Percentiles rank a stretch among this genome's conserved stretches.
phyloP scores from a whole-genome alignment of 768 basidiomycete species.

The Austroboletus festivus region DNA sequence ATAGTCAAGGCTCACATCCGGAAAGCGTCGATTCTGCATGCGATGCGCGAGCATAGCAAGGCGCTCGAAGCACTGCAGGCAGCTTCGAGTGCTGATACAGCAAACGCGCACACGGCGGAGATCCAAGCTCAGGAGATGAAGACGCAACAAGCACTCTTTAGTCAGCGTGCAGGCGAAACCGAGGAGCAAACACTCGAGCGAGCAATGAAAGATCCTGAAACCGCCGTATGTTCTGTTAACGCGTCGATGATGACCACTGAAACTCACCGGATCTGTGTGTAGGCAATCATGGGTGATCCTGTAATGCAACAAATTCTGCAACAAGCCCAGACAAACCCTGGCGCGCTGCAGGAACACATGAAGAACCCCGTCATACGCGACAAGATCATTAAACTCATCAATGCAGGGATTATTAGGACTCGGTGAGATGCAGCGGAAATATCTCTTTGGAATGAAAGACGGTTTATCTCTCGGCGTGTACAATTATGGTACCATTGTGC shows the following conservation, averaged over 20 bases:
- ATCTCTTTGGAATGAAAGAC: constrained; percentile 9
- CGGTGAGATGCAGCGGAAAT: constrained; percentile 40
- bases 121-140: constrained; percentile 80
- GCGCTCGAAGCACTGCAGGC: constrained; percentile 81
- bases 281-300: constrained; percentile 86
- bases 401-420: constrained; percentile 91
- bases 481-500: constrained; percentile 19
- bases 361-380: constrained; percentile 79
- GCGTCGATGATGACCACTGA: not conserved
- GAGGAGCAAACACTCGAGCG: constrained; percentile 91
- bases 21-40: constrained; percentile 78
- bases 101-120: constrained; percentile 78
- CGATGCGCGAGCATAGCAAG: constrained; percentile 90
- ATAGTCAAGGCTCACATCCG: constrained; percentile 91
- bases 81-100: constrained; percentile 75
- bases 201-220: constrained; percentile 97
- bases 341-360: constrained; percentile 92
- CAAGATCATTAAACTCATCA: constrained; percentile 88
- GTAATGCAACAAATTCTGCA: constrained; percentile 94
- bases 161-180: constrained; percentile 76
- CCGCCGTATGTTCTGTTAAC: constrained; percentile 59
- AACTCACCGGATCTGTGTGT: constrained; percentile 9
- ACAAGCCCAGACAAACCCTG: constrained; percentile 88
- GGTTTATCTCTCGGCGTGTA: constrained; percentile 18
- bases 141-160: constrained; percentile 73